phyloP scores from a whole-genome alignment of 1,139 yeast genomes.

The Sugiyamaella neomexicana region DNA sequence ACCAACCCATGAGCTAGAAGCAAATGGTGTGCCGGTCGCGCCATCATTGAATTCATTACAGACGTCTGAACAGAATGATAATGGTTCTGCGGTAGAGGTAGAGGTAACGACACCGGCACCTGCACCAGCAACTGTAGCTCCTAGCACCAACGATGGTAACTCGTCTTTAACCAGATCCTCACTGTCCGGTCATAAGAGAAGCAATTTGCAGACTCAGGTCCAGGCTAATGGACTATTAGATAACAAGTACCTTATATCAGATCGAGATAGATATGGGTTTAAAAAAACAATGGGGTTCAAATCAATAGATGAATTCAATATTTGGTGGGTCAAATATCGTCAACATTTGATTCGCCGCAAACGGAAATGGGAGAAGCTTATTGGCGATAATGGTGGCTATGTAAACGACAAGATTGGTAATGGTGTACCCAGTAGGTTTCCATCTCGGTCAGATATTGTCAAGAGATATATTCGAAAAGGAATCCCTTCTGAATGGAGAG shows the following conservation, averaged over 20 bases:
- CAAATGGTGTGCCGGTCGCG: neutral
- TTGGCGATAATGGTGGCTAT: slow-evolving; percentile 67
- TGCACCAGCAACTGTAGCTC: neutral
- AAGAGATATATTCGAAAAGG: slow-evolving; percentile 86
- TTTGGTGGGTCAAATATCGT: slow-evolving; percentile 73
- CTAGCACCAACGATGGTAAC: neutral
- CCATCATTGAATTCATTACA: neutral
- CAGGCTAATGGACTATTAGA: slow-evolving; percentile 1
- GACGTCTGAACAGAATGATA: neutral
- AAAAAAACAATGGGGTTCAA: slow-evolving; percentile 59
- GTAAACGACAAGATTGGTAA: slow-evolving; percentile 22
- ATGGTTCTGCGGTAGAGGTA: neutral
- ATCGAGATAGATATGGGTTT: slow-evolving; percentile 81
- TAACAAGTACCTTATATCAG: slow-evolving; percentile 11
- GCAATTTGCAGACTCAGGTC: neutral
- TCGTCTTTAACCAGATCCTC: neutral
- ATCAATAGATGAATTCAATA: slow-evolving; percentile 58
- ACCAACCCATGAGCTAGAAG: too few species aligned
- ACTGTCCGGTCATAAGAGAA: neutral
- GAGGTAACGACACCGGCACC: too few species aligned
- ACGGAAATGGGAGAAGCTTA: slow-evolving; percentile 68
- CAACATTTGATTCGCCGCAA: slow-evolving; percentile 62
- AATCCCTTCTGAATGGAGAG: slow-evolving; percentile 96
- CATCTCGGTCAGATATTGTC: slow-evolving; percentile 75
- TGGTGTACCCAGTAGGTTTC: slow-evolving; percentile 57